Percentiles rank a stretch among this genome's conserved stretches.
These are phyloP conservation scores for Telfairia occidentalis DNA, from an alignment of 331 rosid genomes.

Conservation along the genomic window DNA sequence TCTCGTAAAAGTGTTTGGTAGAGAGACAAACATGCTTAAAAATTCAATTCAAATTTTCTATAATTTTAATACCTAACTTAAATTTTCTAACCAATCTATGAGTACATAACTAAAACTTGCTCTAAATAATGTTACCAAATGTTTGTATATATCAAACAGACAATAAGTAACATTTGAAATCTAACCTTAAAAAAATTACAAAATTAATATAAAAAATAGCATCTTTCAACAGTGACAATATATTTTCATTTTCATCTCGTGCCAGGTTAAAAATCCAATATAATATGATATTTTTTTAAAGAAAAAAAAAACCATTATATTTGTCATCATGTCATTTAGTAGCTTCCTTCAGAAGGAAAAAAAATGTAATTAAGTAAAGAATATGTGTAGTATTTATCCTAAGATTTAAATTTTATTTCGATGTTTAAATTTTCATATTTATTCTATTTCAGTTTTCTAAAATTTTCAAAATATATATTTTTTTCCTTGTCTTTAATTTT, in stretches of 20 bases:
- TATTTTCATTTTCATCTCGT: neutral
- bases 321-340: too few relatives aligned
- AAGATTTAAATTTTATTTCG: too few relatives aligned
- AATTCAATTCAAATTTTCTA: neutral
- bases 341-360: too few relatives aligned
- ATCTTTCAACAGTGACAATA: neutral
- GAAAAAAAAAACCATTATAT: too few relatives aligned
- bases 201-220: neutral
- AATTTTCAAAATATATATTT: too few relatives aligned
- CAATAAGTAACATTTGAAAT: neutral
- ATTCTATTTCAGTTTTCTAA: too few relatives aligned
- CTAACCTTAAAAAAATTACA: neutral
- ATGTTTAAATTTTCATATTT: too few relatives aligned
- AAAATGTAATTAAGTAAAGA: too few relatives aligned
- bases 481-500: too few relatives aligned
- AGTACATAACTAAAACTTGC: conserved; percentile 5
- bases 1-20: neutral
- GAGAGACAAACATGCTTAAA: conserved; percentile 6
- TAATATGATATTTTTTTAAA: too few relatives aligned
- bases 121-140: neutral
- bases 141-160: neutral
- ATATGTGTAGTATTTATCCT: too few relatives aligned
- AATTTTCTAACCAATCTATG: neutral
- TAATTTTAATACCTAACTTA: conserved; percentile 5
- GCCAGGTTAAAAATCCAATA: neutral